Conservation (phyloP, 2,329 filamentous ascomycete species). For the Diaporthe sp. region DNA sequence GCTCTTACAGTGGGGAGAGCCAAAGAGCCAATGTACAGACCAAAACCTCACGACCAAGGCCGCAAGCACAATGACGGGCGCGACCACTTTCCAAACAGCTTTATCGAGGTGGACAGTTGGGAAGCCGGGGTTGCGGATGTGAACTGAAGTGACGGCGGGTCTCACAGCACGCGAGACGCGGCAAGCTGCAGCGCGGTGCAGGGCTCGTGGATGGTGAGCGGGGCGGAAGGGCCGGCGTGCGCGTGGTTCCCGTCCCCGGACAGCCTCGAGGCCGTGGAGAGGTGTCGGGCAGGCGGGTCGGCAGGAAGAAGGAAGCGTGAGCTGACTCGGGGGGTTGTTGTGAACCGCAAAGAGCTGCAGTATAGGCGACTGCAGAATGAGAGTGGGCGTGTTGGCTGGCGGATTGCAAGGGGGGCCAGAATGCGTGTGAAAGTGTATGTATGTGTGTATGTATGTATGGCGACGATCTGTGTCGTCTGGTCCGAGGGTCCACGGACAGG, state of each 20-base stretch:
- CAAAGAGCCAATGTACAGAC: not conserved
- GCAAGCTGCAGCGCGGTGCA: slow-evolving; percentile 27
- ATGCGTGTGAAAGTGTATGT: not conserved
- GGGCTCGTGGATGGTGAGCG: slow-evolving; percentile 18
- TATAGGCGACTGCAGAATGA: not conserved
- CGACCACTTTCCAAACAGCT: not conserved
- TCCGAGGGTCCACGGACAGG: not conserved
- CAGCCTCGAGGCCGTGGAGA: slow-evolving; percentile 2
- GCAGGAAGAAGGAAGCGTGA: not conserved
- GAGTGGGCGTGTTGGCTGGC: not conserved
- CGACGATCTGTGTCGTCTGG: not conserved
- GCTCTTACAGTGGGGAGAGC: not conserved
- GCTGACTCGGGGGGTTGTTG: not conserved
- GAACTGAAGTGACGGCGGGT: not conserved
- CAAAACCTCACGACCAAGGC: not conserved
- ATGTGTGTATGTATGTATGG: not conserved
- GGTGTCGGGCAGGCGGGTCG: not conserved
- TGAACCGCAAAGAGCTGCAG: not conserved
- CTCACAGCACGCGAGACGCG: slow-evolving; percentile 22
- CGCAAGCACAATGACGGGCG: not conserved
- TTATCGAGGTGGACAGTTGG: not conserved
- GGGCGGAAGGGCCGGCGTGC: slow-evolving; percentile 8
- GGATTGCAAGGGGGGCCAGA: not conserved
- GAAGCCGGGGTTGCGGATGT: not conserved
- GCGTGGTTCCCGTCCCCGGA: not conserved